Evolutionary conservation across 73 alveolate species (phyloP).

Genomic region (Paramecium pentaurelia): DNA sequence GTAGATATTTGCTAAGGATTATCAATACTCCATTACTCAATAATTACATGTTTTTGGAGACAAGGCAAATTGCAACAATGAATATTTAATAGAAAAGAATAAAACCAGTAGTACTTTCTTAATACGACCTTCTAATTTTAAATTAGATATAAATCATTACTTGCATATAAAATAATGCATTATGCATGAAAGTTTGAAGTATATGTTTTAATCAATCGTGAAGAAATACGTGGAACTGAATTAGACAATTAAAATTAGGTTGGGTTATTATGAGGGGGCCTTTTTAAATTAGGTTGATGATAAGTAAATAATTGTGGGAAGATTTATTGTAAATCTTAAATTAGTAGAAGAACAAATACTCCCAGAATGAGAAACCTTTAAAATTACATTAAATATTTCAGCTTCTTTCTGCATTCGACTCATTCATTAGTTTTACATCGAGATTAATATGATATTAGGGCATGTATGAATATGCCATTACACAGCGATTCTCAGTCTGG

Average conservation of each 20-base stretch:
- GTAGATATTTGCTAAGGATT: constrained; percentile 95
- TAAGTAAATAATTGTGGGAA: constrained; percentile 93
- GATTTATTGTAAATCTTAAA: constrained; percentile 90
- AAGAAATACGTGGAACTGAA: constrained; percentile 82
- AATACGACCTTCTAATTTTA: constrained; percentile 89
- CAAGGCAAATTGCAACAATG: constrained; percentile 58
- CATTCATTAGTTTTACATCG: constrained; percentile 90
- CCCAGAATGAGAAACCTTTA: constrained; percentile 75
- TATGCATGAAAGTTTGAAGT: constrained; percentile 77
- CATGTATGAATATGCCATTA: constrained; percentile 93
- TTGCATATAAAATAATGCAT: constrained; percentile 67
- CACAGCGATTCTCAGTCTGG: constrained; percentile 85
- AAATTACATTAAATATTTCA: constrained; percentile 85
- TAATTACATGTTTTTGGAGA: constrained; percentile 96
- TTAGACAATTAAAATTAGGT: constrained; percentile 95
- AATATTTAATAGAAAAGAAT: constrained; percentile 77
- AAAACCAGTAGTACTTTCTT: constrained; percentile 94
- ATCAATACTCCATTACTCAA: constrained; percentile 94
- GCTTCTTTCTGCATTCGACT: constrained; percentile 94
- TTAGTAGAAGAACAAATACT: constrained; percentile 68
- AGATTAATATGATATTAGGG: constrained; percentile 91
- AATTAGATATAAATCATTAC: constrained; percentile 64
- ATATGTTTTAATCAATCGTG: constrained; percentile 92
- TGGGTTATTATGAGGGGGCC: constrained; percentile 94
- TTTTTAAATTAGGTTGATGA: constrained; percentile 90